Evolutionary conservation across 1,139 yeast species (phyloP).

Genomic region (Candida albicans): DNA sequence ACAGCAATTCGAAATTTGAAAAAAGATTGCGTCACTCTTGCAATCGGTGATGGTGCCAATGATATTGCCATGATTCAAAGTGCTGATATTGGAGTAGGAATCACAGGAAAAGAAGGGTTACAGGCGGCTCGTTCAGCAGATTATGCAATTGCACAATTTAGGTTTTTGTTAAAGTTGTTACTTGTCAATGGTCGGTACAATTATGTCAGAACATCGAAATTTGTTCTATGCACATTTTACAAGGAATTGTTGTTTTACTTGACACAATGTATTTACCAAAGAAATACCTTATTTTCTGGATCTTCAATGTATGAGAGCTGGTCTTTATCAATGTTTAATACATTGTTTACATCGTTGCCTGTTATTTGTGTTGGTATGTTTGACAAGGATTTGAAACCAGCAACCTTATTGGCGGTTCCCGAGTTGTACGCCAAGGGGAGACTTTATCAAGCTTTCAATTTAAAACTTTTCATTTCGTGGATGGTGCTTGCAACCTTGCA

Average conservation of each 20-base stretch:
- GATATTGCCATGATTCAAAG: constrained; percentile 99
- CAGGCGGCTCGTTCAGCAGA: constrained; percentile 97
- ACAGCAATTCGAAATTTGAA: constrained; percentile 67
- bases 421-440: constrained; percentile 83
- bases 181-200: constrained; percentile 96
- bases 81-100: constrained; percentile 97
- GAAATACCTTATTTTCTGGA: constrained; percentile 88
- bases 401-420: constrained; percentile 88
- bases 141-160: constrained; percentile 92
- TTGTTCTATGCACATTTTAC: constrained; percentile 91
- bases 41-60: constrained; percentile 99
- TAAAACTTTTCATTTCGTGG: constrained; percentile 74
- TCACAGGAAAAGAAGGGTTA: constrained; percentile 93
- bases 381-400: constrained; percentile 85
- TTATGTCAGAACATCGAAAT: constrained; percentile 87
- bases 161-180: constrained; percentile 75
- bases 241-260: constrained; percentile 88
- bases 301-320: constrained; percentile 91
- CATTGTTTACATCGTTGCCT: constrained; percentile 89
- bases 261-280: constrained; percentile 84
- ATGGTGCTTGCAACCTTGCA: constrained; percentile 73
- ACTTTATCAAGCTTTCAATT: constrained; percentile 70
- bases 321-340: constrained; percentile 96
- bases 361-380: constrained; percentile 94
- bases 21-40: constrained; percentile 74